Conservation (phyloP, 805 yeast genomes). For the Candida nitratophila region DNA sequence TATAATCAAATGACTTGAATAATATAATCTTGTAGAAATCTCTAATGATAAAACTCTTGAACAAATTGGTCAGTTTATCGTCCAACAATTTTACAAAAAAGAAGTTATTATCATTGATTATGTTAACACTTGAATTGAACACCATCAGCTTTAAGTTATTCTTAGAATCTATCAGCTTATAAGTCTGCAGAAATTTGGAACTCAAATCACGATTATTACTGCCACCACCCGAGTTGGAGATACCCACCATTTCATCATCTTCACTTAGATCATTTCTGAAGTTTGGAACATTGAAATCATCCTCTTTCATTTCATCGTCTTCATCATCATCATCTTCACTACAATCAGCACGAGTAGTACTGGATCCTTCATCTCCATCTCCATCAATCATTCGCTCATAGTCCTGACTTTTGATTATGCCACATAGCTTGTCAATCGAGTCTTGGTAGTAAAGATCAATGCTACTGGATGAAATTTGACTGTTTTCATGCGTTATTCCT, state of each 20-base stretch:
- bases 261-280: background rate
- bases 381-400: background rate
- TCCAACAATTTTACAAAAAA: background rate
- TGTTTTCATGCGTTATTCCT: background rate
- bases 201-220: background rate
- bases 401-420: background rate
- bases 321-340: background rate
- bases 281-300: background rate
- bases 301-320: background rate
- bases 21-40: background rate
- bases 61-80: background rate
- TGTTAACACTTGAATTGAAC: background rate
- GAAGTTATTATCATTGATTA: background rate
- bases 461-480: background rate
- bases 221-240: too few relatives aligned
- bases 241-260: background rate
- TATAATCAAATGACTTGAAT: background rate
- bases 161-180: background rate
- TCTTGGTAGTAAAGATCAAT: background rate
- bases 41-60: background rate
- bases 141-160: background rate
- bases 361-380: background rate
- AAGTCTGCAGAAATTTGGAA: background rate
- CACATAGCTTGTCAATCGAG: background rate
- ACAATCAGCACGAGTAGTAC: background rate